Conservation (phyloP, 257 asterid species). For the Marsdenia floribunda region DNA sequence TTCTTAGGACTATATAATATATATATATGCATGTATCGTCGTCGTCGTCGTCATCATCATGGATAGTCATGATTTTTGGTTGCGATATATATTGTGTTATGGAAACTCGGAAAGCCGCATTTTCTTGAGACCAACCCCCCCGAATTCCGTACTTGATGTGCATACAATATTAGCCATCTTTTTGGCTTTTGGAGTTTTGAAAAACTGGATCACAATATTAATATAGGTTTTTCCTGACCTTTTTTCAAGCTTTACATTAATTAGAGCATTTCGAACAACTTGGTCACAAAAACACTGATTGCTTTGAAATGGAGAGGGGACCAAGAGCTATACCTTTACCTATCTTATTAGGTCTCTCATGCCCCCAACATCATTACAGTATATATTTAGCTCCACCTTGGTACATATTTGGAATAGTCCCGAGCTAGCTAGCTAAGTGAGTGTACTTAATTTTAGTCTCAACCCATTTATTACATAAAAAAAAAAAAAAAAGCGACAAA, state of each 20-base stretch:
- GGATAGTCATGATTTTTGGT: conserved; percentile 7
- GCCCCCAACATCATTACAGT: conserved; percentile 9
- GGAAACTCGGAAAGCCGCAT: conserved; percentile 24
- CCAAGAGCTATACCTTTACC: conserved; percentile 1
- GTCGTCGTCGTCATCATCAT: no score
- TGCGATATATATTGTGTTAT: background rate
- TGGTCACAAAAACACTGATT: background rate
- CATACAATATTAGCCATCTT: conserved; percentile 4
- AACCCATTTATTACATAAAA: no score
- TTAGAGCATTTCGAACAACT: background rate
- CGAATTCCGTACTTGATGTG: conserved; percentile 13
- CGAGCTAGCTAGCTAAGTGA: no score
- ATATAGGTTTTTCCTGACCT: background rate
- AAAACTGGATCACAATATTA: conserved; percentile 2
- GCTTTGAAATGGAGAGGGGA: conserved; percentile 17
- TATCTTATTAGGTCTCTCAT: background rate
- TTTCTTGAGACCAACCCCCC: conserved; percentile 37
- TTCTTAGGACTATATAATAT: background rate
- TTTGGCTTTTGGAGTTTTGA: conserved; percentile 9
- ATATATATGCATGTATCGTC: no score
- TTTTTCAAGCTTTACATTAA: no score
- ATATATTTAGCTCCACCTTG: background rate
- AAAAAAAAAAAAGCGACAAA: no score
- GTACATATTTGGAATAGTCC: no score
- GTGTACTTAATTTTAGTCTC: no score